Evolutionary conservation across 2,329 filamentous ascomycete genomes (phyloP).

Genomic region (Cryphonectria carpinicola): DNA sequence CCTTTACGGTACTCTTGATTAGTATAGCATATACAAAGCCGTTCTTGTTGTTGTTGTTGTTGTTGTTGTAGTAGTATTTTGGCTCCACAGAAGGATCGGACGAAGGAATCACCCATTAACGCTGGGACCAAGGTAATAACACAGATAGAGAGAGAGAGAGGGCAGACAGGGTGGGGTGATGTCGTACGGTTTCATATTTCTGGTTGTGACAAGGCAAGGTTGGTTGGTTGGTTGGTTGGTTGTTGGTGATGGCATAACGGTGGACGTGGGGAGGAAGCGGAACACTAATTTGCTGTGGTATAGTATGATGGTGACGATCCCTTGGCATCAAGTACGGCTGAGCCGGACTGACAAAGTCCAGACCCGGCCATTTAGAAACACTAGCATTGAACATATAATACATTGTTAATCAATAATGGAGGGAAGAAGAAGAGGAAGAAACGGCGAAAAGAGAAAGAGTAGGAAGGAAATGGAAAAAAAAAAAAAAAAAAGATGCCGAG

Average conservation of each 20-base stretch:
- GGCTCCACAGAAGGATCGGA: constrained; percentile 1
- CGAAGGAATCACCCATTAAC: background rate
- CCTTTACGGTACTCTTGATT: background rate
- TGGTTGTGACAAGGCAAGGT: background rate
- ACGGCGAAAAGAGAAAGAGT: background rate
- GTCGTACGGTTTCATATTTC: constrained; percentile 1
- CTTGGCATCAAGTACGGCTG: background rate
- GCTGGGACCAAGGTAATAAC: background rate
- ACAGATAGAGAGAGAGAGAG: too few species aligned
- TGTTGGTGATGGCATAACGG: background rate
- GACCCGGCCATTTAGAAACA: background rate
- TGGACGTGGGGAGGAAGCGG: background rate
- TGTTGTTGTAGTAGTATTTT: background rate
- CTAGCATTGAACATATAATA: background rate
- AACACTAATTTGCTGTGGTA: background rate
- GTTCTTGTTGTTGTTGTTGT: background rate
- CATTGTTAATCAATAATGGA: background rate
- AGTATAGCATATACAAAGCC: background rate
- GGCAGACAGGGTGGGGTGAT: background rate
- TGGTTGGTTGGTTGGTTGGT: background rate
- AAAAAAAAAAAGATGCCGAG: background rate
- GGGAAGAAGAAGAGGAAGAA: background rate
- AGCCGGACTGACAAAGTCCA: background rate
- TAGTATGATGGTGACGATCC: background rate
- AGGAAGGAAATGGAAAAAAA: too few species aligned